Evolutionary conservation across 2,329 filamentous ascomycete genomes (phyloP), one percentile per base, ranked within the genome.

Genomic region (Colletotrichum shisoi): DNA sequence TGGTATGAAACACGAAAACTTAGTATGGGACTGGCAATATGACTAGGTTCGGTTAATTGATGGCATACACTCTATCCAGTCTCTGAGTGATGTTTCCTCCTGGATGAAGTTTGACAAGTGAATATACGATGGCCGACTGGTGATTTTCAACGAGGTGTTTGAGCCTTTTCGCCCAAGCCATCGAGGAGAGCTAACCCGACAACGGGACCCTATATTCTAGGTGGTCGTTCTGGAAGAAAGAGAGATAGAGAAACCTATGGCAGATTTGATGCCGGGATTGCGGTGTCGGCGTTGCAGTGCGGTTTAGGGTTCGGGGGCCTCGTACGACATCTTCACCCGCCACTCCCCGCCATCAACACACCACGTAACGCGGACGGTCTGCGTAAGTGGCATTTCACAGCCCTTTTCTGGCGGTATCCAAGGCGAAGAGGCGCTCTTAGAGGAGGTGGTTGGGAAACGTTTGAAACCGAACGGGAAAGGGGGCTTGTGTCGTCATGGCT

Each of bases 231-330:
- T 44, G 27, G 24, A 34, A 34, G 31, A 9, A 34, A 31, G 8
- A 8, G 31, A 31, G 31, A 8, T 8, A 31, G 31, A 34, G 31
- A 34, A 17, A 39, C 5, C 15, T 39, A 19, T 40, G 42, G 21
- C 44, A 3, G 19, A 24, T 4, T 24, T 37, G 24, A 19, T 42
- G 46, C 46, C 19, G 24, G 46, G 52, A 48, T 19, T 34, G 46
- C n/a, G 39, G 61, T 46, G 24, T 51, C 19, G 37, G 37, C 51
- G 66, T 65, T 69, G 66, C 68, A 69, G 49, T 44, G 37, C 58
- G 39, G 69, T 70, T 69, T 70, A n/a, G n/a, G n/a, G n/a, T n/a
- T 53, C 57, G 37, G 46, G 58, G 54, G 54, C 59, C 64, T 69
- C 67, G 64, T 69, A 68, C 64, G 63, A 68, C 42, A 52, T 46